Base-by-base conservation (phyloP, 2,329 filamentous ascomycete genomes). In the Calonectria hawksworthii region DNA sequence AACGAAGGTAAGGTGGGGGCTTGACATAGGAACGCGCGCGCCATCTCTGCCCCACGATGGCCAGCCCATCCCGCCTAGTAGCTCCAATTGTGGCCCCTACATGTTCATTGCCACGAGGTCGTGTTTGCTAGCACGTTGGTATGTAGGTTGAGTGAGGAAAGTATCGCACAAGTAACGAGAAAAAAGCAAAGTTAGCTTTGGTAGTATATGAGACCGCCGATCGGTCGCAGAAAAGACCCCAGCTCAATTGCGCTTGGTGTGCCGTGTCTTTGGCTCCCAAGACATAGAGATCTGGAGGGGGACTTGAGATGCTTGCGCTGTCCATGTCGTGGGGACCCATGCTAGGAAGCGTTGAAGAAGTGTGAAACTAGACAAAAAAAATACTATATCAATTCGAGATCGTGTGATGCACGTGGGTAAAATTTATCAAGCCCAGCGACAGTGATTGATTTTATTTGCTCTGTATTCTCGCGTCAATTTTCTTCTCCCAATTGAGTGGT, bases 1-100 rank as follows among this genome's bases (percentile, higher is more conserved):
- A 76, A 77, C 72, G 75, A 81, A 80, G 77, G 77, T 75, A 77
- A 81, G 80, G 80, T 81, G 79, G 80, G 79, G 56, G 56, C 21
- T 26, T 78, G 54, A 67, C 74, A 64, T 74, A 71, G 76, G 72
- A 68, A 73, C 77, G 74, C 74, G 74, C 74, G 77, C 75, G 76
- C 76, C 69, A 68, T 77, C 21, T 23, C 30, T n/a, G 77, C 79
- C 78, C 79, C 79, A 76, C 74, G 71, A 70, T 59, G 32, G 21
- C 54, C 72, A 71, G 61, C 66, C 73, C 67, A 70, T 79, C 71
- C 72, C 74, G 68, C 67, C 38, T 10, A 23, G 38, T 68, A 68
- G 68, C 63, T 74, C 70, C 61, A 59, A 70, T 72, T 70, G 70
- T 73, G 61, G 51, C 2, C 23, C 63, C 63, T 61, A 30, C 28